Evolutionary conservation across 2,329 filamentous ascomycete species (phyloP), one percentile per base, ranked within the genome.

Genomic region (Periconia sp.): DNA sequence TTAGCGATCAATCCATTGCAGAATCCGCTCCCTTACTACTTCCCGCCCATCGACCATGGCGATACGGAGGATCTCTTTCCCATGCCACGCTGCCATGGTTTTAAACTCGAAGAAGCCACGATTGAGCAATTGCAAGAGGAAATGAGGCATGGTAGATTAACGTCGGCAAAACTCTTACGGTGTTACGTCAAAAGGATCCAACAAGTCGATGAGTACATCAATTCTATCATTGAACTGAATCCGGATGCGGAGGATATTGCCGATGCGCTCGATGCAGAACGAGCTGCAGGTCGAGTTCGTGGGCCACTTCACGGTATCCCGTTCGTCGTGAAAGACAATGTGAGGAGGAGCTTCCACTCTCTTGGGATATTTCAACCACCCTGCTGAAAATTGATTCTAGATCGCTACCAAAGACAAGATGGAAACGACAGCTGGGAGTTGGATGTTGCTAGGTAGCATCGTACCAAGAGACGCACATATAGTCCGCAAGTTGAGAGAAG

Each of bases 291-390:
- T 20, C 76, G 74, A 40, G 69, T 85, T 10, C 81, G 86, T n/a
- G 82, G 87, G 1, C 84, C 84, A 1, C 78, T 92, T 1, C 89
- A 92, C 67, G 89, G 89, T 2, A 89, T 92, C 42, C 89, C 89
- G 0, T 89, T 89, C 67, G 77, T 88, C 2, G 82, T 91, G 58
- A 92, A 92, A 72, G 88, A 92, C 31, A 72, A 70, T 43, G 42
- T 44, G 20, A 44, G 18, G 17, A 15, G 8, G 3, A 5, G 3
- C 23, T 14, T n/a, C 6, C 18, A 13, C 20, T 33, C 11, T 37
- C 10, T 37, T n/a, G 5, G 11, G 5, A 37, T 3, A 37, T 3
- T 6, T 11, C 5, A 5, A 37, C 3, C 33, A 13, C 3, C 15
- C 33, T 13, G 13, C 33, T 37, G 5, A 37, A 10, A 7, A 6